Percentiles rank a stretch among this genome's conserved stretches.
These are phyloP conservation scores for Fusarium sp. DNA, from an alignment of 2,329 filamentous ascomycete genomes.

Conservation along the genomic window DNA sequence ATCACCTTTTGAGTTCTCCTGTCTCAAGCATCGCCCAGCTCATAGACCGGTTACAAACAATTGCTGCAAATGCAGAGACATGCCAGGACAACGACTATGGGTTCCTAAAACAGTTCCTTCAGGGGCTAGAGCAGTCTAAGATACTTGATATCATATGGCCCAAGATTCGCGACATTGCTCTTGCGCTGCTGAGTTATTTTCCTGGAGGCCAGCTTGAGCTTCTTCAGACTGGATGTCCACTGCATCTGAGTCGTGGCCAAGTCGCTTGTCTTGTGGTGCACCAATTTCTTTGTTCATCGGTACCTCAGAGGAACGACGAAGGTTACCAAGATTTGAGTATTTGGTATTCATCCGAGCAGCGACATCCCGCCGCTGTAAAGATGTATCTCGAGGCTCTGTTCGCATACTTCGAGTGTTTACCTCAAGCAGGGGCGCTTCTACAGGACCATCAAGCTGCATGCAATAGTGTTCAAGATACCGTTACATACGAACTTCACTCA, in stretches of 20 bases:
- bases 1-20: slow-evolving; percentile 35
- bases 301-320: slow-evolving; percentile 39
- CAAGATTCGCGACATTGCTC: slow-evolving; percentile 40
- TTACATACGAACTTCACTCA: slow-evolving; percentile 45
- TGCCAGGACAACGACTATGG: slow-evolving; percentile 41
- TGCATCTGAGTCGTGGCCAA: slow-evolving; percentile 44
- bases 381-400: slow-evolving; percentile 51
- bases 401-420: slow-evolving; percentile 45
- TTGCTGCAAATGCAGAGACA: slow-evolving; percentile 40
- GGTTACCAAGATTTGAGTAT: slow-evolving; percentile 52
- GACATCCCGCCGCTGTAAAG: slow-evolving; percentile 47
- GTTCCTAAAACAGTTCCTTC: slow-evolving; percentile 25
- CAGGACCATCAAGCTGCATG: background rate
- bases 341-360: slow-evolving; percentile 52
- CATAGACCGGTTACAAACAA: slow-evolving; percentile 49
- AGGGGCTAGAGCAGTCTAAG: background rate
- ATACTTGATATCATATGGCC: slow-evolving; percentile 43
- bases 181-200: slow-evolving; percentile 41
- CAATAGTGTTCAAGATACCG: accelerated
- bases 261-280: slow-evolving; percentile 50
- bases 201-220: slow-evolving; percentile 30
- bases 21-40: slow-evolving; percentile 27
- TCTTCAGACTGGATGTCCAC: slow-evolving; percentile 23
- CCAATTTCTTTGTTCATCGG: slow-evolving; percentile 50
- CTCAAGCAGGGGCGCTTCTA: slow-evolving; percentile 8